Percentiles rank a stretch among this genome's conserved stretches.
These are phyloP conservation scores for Ilex aquifolium DNA, from an alignment of 257 asterid species.

Conservation along the genomic window DNA sequence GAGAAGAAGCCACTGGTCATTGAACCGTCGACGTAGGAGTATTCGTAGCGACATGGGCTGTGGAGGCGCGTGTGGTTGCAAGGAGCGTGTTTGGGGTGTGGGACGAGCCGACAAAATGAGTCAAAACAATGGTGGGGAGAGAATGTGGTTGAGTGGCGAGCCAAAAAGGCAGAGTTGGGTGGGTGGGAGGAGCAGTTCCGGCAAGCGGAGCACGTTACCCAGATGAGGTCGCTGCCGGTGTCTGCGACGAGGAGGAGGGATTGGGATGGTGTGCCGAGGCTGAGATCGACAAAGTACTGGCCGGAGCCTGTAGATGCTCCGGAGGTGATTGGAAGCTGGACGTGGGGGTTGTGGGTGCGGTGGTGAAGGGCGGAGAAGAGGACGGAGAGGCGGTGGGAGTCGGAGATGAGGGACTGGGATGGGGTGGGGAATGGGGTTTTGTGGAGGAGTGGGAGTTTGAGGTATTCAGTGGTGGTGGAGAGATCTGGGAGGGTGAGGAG, in stretches of 20 bases:
- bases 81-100: conserved; percentile 34
- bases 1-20: conserved; percentile 64
- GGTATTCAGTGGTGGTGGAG: conserved; percentile 23
- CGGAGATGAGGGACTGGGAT: conserved; percentile 51
- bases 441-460: conserved; percentile 66
- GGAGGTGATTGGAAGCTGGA: conserved; percentile 58
- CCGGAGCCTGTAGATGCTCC: conserved; percentile 80
- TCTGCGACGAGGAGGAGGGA: conserved; percentile 61
- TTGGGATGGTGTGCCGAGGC: conserved; percentile 79
- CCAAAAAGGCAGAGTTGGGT: conserved; percentile 43
- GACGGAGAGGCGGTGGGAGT: conserved; percentile 44
- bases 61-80: conserved; percentile 73
- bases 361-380: conserved; percentile 36
- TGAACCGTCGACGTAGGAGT: conserved; percentile 73
- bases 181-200: conserved; percentile 38
- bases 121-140: conserved; percentile 64
- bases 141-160: conserved; percentile 67
- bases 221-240: conserved; percentile 87
- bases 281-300: conserved; percentile 69
- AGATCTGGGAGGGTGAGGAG: conserved; percentile 4
- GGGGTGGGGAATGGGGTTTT: conserved; percentile 38
- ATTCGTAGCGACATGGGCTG: conserved; percentile 67
- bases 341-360: conserved; percentile 3
- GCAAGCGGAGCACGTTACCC: conserved; percentile 88
- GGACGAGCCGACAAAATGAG: conserved; percentile 46